These are phyloP conservation scores for Candolleomyces efflorescens DNA, from an alignment of 768 basidiomycete species.

Conservation along the genomic window DNA sequence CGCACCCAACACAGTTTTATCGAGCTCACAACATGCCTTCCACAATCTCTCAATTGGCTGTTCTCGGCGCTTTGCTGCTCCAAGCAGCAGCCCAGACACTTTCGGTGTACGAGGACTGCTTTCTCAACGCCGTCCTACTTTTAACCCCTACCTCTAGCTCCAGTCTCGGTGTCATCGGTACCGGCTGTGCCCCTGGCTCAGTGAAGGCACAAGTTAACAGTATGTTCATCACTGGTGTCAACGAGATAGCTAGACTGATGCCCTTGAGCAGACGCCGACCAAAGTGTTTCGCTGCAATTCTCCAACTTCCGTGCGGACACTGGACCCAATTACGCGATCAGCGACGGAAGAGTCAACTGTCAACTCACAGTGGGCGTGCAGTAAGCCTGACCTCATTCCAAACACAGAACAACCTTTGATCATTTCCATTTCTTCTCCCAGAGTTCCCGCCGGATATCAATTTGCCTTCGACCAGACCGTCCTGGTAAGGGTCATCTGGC, in stretches of 20 bases:
- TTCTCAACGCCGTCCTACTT: not conserved
- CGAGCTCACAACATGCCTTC: conserved; percentile 6
- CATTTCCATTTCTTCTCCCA: not conserved
- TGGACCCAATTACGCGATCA: conserved; percentile 10
- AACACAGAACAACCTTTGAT: not conserved
- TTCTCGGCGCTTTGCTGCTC: conserved; percentile 2
- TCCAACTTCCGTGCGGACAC: conserved; percentile 14
- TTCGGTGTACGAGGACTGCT: not conserved
- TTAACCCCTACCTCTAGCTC: conserved; percentile 8
- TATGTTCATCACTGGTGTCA: not conserved
- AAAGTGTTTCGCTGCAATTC: conserved; percentile 14
- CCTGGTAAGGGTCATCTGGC: conserved; percentile 6
- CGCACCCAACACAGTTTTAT: not conserved
- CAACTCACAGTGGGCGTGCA: conserved; percentile 17
- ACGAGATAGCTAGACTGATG: not conserved
- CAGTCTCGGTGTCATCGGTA: conserved; percentile 12
- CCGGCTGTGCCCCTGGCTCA: conserved; percentile 15
- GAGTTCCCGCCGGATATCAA: conserved; percentile 18
- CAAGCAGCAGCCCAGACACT: conserved; percentile 1
- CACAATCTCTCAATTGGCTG: not conserved
- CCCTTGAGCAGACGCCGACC: conserved; percentile 2
- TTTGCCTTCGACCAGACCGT: conserved; percentile 18
- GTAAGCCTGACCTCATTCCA: conserved; percentile 6
- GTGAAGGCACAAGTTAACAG: conserved; percentile 10
- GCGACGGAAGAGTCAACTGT: conserved; percentile 17